These are phyloP conservation scores for Leishmania tarentolae DNA, from an alignment of 208 protist species.

Conservation along the genomic window DNA sequence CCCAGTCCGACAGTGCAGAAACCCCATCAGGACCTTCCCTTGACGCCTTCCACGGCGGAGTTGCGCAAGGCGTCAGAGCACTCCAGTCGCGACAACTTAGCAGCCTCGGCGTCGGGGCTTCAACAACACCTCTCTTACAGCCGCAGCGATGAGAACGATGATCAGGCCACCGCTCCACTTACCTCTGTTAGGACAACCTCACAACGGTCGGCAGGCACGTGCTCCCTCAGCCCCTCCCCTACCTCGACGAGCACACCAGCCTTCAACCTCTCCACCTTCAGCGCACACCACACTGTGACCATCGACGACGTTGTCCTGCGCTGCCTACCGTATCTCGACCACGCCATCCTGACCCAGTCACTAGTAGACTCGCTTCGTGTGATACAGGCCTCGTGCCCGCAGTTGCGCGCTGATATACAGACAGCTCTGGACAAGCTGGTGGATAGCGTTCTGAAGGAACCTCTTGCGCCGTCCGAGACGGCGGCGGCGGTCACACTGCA, in stretches of 20 bases:
- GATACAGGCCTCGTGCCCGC: conserved; percentile 57
- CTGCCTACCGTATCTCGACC: conserved; percentile 64
- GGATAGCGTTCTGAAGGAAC: conserved; percentile 68
- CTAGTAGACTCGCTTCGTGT: conserved; percentile 62
- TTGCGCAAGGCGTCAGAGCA: not conserved
- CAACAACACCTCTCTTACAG: not conserved
- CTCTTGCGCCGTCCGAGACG: conserved; percentile 1
- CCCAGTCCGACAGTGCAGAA: conserved; percentile 2
- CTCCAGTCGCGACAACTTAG: conserved; percentile 8
- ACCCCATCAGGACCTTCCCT: not conserved
- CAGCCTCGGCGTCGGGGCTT: not conserved
- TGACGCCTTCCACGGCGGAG: not conserved
- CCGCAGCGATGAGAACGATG: not conserved
- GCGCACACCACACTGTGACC: conserved; percentile 25
- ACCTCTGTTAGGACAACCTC: not conserved
- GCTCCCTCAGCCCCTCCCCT: conserved; percentile 7
- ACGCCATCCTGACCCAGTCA: conserved; percentile 63
- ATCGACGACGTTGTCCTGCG: conserved; percentile 74
- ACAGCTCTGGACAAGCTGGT: conserved; percentile 72
- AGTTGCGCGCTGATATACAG: conserved; percentile 57
- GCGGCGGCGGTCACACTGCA: not conserved
- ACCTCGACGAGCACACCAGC: conserved; percentile 16
- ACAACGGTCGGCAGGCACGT: conserved; percentile 8
- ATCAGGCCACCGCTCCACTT: not conserved
- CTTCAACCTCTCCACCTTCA: conserved; percentile 18